phyloP scores from a whole-genome alignment of 1,284 basidiomycete species.

The Cryptococcus sp. region DNA sequence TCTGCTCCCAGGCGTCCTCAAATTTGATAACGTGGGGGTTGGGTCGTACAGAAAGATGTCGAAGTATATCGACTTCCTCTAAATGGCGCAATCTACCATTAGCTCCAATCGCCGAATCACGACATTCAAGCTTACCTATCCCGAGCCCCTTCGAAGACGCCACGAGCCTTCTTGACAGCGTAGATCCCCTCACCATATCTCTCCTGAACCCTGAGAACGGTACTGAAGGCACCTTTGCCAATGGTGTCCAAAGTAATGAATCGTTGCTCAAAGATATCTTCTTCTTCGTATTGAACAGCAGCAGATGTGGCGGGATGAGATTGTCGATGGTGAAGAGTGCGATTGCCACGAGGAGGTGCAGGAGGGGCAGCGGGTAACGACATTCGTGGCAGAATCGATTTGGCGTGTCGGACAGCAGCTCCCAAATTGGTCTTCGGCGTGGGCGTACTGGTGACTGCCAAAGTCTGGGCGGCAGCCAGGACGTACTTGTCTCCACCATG shows the following conservation, averaged over 20 bases:
- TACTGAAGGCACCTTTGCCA: conserved; percentile 91
- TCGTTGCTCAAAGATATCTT: conserved; percentile 45
- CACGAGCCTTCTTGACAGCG: conserved; percentile 92
- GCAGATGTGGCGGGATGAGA: conserved; percentile 38
- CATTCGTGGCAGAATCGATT: conserved; percentile 34
- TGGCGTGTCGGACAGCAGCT: not conserved
- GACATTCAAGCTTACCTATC: conserved; percentile 64
- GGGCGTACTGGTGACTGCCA: conserved; percentile 23
- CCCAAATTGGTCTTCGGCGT: conserved; percentile 13
- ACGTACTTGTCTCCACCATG: conserved; percentile 15
- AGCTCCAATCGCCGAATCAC: conserved; percentile 9
- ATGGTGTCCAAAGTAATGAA: conserved; percentile 78
- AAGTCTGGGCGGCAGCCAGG: conserved; percentile 16
- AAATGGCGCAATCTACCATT: conserved; percentile 71
- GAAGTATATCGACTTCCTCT: conserved; percentile 92
- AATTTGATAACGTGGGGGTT: conserved; percentile 85
- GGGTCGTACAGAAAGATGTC: conserved; percentile 60
- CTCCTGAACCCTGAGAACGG: conserved; percentile 82
- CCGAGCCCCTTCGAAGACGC: conserved; percentile 78
- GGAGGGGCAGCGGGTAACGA: conserved; percentile 44
- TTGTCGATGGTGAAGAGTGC: conserved; percentile 44
- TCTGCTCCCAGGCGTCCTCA: conserved; percentile 94
- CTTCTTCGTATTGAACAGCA: conserved; percentile 23
- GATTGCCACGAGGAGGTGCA: conserved; percentile 27
- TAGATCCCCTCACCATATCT: conserved; percentile 61